Percentiles rank a stretch among this genome's conserved stretches.
phyloP scores from a whole-genome alignment of 2,329 filamentous ascomycete species.

The Huntiella savannae region DNA sequence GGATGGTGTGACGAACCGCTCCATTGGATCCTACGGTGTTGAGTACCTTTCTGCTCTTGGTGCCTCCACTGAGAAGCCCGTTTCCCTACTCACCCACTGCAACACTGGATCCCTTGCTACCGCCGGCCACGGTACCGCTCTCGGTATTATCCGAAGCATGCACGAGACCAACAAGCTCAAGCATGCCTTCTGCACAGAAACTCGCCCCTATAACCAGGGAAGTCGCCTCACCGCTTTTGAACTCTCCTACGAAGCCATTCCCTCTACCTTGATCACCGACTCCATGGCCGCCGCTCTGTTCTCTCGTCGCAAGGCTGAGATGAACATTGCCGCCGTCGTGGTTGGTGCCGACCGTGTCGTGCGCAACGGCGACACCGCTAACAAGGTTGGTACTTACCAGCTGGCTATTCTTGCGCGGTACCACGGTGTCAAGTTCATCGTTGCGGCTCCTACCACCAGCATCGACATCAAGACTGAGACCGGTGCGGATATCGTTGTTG shows the following conservation, averaged over 20 bases:
- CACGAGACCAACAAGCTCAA: conserved; percentile 45
- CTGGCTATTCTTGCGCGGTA: conserved; percentile 76
- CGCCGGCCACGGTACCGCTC: conserved; percentile 88
- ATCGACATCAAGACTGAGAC: conserved; percentile 69
- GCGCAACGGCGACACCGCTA: conserved; percentile 91
- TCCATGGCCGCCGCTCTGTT: conserved; percentile 90
- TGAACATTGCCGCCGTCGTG: conserved; percentile 67
- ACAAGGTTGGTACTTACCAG: conserved; percentile 93
- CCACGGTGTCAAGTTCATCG: conserved; percentile 84
- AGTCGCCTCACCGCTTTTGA: conserved; percentile 90
- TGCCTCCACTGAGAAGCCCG: conserved; percentile 24
- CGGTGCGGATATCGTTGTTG: conserved; percentile 70
- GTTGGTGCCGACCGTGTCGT: conserved; percentile 92
- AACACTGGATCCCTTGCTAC: conserved; percentile 95
- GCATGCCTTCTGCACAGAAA: conserved; percentile 92
- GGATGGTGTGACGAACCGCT: conserved; percentile 72
- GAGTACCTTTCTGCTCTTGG: conserved; percentile 54
- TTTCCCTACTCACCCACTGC: conserved; percentile 91
- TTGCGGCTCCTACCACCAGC: conserved; percentile 84
- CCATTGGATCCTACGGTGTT: conserved; percentile 68
- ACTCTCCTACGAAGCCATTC: conserved; percentile 82
- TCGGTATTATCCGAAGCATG: conserved; percentile 81
- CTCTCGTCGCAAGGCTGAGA: conserved; percentile 35
- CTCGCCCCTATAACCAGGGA: conserved; percentile 92
- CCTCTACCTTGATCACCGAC: conserved; percentile 80